Evolutionary conservation across 345 rosid species (phyloP), one percentile per base, ranked within the genome.

Genomic region (Eucalyptus victrix): DNA sequence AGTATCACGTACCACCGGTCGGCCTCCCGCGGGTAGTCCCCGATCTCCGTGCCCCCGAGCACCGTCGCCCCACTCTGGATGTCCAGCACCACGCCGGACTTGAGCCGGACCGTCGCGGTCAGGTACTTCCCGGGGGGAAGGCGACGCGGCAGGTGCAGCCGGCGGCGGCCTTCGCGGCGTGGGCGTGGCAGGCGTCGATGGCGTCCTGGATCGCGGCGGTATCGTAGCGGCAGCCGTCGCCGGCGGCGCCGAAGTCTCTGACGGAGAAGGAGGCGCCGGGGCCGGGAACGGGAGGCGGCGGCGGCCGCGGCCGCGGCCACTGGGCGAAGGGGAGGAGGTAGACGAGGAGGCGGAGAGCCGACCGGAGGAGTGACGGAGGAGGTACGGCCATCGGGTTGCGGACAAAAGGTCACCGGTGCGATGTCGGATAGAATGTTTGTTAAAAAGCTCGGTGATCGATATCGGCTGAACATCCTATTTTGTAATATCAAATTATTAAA

Each of bases 191-290:
- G 91, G 94, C 90, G 91, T 95, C 93, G 86, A 97, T 96, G 81
- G 99, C 93, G 19, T 94, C 89, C 88, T 97, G 99, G 93, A 97
- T 96, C 72, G 98, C 93, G 6, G 72, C 12, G 42, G 99, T 94
- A 90, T 97, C 98, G 95, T 97, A 97, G 92, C 89, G 91, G 87
- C 83, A 28, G 87, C 99, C 98, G 88, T 97, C 96, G 83, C 98
- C 99, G 92, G 83, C 90, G 88, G 99, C 99, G 34, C 99, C 99
- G 94, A 93, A 97, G 92, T 96, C 96, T 37, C 88, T 80, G 89
- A 96, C 96, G 91, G 93, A 93, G 88, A 93, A 81, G 8, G 90
- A 15, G 44, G 65, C 11, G 85, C 37, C 40, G 53, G 76, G 89
- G 89, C 87, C 51, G 67, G 92, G 49, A 87, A 60, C 5, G 24